Evolutionary conservation across 176 grass and related monocot genomes (phyloP).

Genomic region (Triticum aestivum): DNA sequence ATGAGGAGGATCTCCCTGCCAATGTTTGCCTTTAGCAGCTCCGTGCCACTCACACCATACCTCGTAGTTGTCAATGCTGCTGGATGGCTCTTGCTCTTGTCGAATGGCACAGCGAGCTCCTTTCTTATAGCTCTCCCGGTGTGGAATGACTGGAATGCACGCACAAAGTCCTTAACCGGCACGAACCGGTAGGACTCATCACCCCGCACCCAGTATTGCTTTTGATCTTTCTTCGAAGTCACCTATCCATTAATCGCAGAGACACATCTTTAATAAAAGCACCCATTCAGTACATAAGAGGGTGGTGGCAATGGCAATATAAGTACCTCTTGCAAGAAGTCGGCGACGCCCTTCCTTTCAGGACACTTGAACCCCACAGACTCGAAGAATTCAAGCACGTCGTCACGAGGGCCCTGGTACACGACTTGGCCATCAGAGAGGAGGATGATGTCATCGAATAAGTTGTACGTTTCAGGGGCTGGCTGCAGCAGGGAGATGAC

Average conservation of each 20-base stretch:
- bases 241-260: constrained; percentile 33
- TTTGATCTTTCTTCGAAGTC: constrained; percentile 82
- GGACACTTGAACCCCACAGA: constrained; percentile 84
- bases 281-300: neutral
- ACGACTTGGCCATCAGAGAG: constrained; percentile 83
- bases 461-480: constrained; percentile 79
- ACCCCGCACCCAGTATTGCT: constrained; percentile 60
- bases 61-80: constrained; percentile 70
- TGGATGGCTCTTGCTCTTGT: constrained; percentile 73
- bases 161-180: constrained; percentile 59
- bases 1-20: constrained; percentile 78
- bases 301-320: neutral
- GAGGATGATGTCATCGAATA: constrained; percentile 90
- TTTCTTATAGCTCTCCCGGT: constrained; percentile 42
- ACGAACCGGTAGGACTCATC: constrained; percentile 59
- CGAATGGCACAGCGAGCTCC: constrained; percentile 60
- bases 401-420: constrained; percentile 76
- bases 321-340: constrained; percentile 93
- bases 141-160: constrained; percentile 63
- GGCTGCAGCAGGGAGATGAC: constrained; percentile 89
- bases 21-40: constrained; percentile 79
- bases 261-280: neutral
- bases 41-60: constrained; percentile 62
- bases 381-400: constrained; percentile 89
- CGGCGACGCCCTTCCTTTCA: constrained; percentile 82